These are phyloP conservation scores for Myriosclerotinia duriaeana DNA, from an alignment of 2,329 filamentous ascomycete species.

Conservation along the genomic window DNA sequence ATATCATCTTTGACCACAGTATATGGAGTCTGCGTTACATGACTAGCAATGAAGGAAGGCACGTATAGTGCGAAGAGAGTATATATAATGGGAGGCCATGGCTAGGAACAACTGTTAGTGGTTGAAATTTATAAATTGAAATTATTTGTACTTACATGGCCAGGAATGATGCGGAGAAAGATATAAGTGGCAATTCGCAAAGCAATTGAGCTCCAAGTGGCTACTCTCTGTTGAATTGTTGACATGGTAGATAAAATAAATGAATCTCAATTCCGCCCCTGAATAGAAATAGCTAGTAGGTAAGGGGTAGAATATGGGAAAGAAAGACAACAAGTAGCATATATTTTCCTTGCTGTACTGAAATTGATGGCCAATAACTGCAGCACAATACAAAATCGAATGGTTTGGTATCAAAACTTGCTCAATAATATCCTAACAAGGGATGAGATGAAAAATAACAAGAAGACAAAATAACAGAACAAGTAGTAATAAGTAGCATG, in stretches of 20 bases:
- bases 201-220: slow-evolving; percentile 47
- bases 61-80: slow-evolving; percentile 66
- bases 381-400: neutral
- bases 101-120: slow-evolving; percentile 27
- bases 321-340: neutral
- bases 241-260: slow-evolving; percentile 1
- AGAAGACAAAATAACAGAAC: neutral
- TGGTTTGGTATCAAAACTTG: neutral
- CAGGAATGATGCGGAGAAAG: slow-evolving; percentile 58
- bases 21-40: slow-evolving; percentile 56
- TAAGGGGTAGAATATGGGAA: neutral
- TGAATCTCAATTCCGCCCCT: neutral
- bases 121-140: neutral
- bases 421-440: neutral
- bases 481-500: neutral
- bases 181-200: slow-evolving; percentile 54
- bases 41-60: slow-evolving; percentile 60
- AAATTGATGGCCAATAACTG: neutral
- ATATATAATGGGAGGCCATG: slow-evolving; percentile 51
- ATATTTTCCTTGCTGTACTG: neutral
- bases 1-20: slow-evolving; percentile 59
- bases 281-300: neutral
- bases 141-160: slow-evolving; percentile 37
- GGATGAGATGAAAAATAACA: slow-evolving; percentile 1
- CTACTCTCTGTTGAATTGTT: slow-evolving; percentile 31